Conservation (phyloP, 2,329 filamentous ascomycete species). For the Neophaeococcomyces aloes region DNA sequence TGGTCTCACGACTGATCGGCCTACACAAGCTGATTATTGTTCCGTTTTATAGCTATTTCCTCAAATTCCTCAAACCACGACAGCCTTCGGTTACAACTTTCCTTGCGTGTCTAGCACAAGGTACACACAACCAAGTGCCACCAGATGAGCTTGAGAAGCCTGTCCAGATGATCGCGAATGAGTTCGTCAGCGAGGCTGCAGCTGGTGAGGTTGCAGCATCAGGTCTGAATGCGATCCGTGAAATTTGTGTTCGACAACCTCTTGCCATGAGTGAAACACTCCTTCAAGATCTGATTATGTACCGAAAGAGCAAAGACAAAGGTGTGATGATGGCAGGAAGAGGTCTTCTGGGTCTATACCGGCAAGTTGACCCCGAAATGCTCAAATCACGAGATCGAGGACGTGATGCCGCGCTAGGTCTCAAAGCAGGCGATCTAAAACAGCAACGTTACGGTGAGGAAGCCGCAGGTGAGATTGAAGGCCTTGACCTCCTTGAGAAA, state of each 20-base stretch:
- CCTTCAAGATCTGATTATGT: conserved; percentile 91
- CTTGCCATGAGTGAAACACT: conserved; percentile 93
- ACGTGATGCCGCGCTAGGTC: conserved; percentile 75
- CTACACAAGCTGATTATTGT: conserved; percentile 86
- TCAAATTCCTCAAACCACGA: conserved; percentile 78
- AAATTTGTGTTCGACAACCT: conserved; percentile 85
- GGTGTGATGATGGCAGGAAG: conserved; percentile 98
- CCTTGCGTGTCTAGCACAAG: conserved; percentile 82
- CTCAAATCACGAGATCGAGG: conserved; percentile 82
- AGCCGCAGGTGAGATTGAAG: conserved; percentile 71
- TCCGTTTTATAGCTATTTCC: conserved; percentile 89
- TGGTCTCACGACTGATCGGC: conserved; percentile 83
- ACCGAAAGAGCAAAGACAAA: conserved; percentile 96
- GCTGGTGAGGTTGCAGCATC: conserved; percentile 84
- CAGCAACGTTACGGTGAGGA: conserved; percentile 76
- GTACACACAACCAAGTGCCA: conserved; percentile 80
- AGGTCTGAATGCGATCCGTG: conserved; percentile 86
- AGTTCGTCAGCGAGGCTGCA: conserved; percentile 92
- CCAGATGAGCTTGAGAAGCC: conserved; percentile 86
- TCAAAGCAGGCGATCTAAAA: conserved; percentile 64
- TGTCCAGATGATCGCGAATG: conserved; percentile 91
- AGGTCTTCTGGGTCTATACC: conserved; percentile 78
- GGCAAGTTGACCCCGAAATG: conserved; percentile 82
- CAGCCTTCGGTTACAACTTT: conserved; percentile 89
- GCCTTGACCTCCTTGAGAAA: conserved; percentile 77